Conservation (phyloP, 176 grass and related monocot species). For the Rhipidocladum racemiflorum region DNA sequence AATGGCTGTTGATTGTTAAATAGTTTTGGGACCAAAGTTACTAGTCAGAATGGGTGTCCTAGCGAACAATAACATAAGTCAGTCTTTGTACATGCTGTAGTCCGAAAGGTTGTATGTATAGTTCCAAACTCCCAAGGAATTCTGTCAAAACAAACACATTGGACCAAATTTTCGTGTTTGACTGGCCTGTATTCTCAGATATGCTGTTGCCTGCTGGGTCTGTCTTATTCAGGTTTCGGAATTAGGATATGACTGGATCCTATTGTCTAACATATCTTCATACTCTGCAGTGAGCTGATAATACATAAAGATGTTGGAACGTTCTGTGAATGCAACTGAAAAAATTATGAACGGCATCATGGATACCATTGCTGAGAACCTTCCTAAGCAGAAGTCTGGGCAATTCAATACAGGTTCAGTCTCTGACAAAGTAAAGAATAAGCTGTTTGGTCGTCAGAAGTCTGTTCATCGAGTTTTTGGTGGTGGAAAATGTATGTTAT, state of each 20-base stretch:
- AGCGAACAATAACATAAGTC: not conserved
- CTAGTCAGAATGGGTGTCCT: not conserved
- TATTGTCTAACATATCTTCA: conserved; percentile 3
- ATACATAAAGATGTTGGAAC: conserved; percentile 47
- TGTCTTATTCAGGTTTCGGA: not conserved
- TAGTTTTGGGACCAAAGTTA: not conserved
- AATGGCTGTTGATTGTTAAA: not conserved
- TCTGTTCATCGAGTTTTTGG: conserved; percentile 67
- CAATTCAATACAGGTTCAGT: conserved; percentile 45
- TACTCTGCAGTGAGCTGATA: conserved; percentile 9
- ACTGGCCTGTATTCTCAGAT: not conserved
- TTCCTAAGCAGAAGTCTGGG: conserved; percentile 66
- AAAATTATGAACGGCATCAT: conserved; percentile 65
- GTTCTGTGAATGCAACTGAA: conserved; percentile 49
- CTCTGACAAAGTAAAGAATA: conserved; percentile 51
- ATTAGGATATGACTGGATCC: not conserved
- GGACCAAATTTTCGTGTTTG: not conserved
- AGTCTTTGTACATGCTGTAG: not conserved
- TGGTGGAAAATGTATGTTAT: conserved; percentile 68
- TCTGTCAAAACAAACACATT: not conserved
- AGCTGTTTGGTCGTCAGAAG: conserved; percentile 64
- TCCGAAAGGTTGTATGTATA: not conserved
- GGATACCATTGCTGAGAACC: conserved; percentile 59
- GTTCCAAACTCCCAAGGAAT: not conserved
- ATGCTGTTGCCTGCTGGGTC: not conserved